Percentiles rank a stretch among this genome's conserved stretches.
Evolutionary conservation across 805 yeast species (phyloP).

Genomic region (Metschnikowia noctiluminum): DNA sequence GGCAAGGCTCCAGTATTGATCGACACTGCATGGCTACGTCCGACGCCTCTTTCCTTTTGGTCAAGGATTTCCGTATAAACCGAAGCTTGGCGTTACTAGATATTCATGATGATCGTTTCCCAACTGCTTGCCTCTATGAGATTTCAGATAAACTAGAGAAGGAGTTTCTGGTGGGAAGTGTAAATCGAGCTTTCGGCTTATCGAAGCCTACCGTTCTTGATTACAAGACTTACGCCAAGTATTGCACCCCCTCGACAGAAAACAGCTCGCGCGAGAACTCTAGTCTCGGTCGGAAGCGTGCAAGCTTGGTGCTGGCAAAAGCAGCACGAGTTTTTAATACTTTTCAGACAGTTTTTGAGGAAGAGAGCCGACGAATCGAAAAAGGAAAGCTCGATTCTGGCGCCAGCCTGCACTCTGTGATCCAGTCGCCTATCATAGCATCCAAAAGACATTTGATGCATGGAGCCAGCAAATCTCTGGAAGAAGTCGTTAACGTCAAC

Average conservation of each 20-base stretch:
- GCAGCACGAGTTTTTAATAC: no score
- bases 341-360: no score
- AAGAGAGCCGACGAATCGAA: no score
- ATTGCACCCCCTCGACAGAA: not conserved
- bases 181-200: slow-evolving; percentile 24
- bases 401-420: no score
- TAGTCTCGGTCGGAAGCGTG: no score
- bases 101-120: slow-evolving; percentile 6
- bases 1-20: slow-evolving; percentile 45
- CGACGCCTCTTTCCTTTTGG: slow-evolving; percentile 39
- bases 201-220: slow-evolving; percentile 32
- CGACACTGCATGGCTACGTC: slow-evolving; percentile 40
- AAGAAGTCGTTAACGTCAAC: not conserved
- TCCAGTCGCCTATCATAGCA: no score
- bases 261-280: no score
- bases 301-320: no score
- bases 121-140: slow-evolving; percentile 15
- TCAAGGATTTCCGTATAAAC: slow-evolving; percentile 6
- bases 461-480: no score
- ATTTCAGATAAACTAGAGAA: slow-evolving; percentile 24
- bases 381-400: no score
- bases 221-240: slow-evolving; percentile 1
- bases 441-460: no score
- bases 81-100: slow-evolving; percentile 17
- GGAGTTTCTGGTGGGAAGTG: slow-evolving; percentile 13